phyloP scores from a whole-genome alignment of 345 rosid genomes.

The Syzygium grande region DNA sequence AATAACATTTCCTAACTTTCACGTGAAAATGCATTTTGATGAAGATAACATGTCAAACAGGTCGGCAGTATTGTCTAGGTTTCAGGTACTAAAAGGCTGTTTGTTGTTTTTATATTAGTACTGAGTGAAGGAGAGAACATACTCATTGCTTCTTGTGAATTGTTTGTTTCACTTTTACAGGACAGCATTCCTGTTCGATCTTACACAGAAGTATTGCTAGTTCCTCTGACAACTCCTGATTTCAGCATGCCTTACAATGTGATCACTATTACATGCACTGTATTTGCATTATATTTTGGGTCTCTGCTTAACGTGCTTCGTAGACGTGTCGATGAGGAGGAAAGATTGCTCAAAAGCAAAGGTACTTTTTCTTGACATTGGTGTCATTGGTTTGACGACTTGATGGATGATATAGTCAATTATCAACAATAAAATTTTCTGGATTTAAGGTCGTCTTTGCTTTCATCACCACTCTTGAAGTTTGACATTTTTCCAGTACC shows the following conservation, averaged over 20 bases:
- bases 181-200: conserved; percentile 49
- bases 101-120: not conserved
- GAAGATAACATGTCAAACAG: conserved; percentile 16
- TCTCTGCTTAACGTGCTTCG: conserved; percentile 81
- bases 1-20: conserved; percentile 59
- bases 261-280: conserved; percentile 88
- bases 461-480: not conserved
- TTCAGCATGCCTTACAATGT: conserved; percentile 99
- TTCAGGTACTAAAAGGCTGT: conserved; percentile 39
- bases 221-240: conserved; percentile 93
- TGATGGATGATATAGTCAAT: not conserved
- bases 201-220: conserved; percentile 88
- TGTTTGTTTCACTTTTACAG: conserved; percentile 34
- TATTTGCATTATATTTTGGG: conserved; percentile 84
- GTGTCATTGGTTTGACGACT: not conserved
- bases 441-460: not conserved
- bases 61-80: conserved; percentile 47
- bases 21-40: conserved; percentile 37
- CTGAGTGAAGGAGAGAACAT: not conserved
- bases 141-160: not conserved
- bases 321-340: conserved; percentile 70
- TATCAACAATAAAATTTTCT: not conserved
- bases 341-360: conserved; percentile 55
- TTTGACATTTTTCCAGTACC: not conserved
- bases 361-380: conserved; percentile 30